phyloP scores from a whole-genome alignment of 768 basidiomycete genomes.

The Phylloporus sp. region DNA sequence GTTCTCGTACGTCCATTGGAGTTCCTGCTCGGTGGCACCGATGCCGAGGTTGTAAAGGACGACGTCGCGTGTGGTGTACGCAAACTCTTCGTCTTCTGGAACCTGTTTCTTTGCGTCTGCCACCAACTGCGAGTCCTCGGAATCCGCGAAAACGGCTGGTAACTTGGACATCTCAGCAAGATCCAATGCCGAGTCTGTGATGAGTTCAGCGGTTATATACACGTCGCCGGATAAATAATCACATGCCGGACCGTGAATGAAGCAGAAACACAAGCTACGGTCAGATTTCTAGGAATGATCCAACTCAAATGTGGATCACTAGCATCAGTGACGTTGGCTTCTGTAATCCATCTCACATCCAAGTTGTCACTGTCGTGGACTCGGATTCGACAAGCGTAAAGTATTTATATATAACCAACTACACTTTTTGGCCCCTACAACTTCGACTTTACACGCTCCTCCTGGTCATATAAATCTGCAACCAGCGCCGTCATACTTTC shows the following conservation, averaged over 20 bases:
- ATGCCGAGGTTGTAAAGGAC: constrained; percentile 94
- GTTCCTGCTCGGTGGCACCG: constrained; percentile 88
- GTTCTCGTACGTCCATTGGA: constrained; percentile 89
- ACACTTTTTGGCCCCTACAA: constrained; percentile 30
- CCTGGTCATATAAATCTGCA: constrained; percentile 46
- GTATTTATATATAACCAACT: no score
- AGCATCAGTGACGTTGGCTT: no score
- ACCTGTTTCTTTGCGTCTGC: constrained; percentile 69
- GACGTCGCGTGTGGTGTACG: constrained; percentile 84
- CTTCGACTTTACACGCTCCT: constrained; percentile 44
- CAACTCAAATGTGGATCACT: no score
- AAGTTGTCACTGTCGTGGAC: no score
- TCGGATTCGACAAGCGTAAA: no score
- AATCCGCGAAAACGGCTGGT: constrained; percentile 57
- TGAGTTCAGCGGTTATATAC: no score
- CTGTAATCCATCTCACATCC: no score
- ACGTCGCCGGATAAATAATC: no score
- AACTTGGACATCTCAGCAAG: constrained; percentile 41
- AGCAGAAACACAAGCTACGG: no score
- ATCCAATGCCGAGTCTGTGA: no score
- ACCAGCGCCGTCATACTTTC: constrained; percentile 79
- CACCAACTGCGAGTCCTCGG: constrained; percentile 80
- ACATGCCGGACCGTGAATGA: no score
- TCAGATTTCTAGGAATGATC: no score
- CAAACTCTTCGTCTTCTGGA: constrained; percentile 53